Base-by-base conservation (phyloP, 192 early-diverging fungal genomes). In the Paraglomus brasilianum region DNA sequence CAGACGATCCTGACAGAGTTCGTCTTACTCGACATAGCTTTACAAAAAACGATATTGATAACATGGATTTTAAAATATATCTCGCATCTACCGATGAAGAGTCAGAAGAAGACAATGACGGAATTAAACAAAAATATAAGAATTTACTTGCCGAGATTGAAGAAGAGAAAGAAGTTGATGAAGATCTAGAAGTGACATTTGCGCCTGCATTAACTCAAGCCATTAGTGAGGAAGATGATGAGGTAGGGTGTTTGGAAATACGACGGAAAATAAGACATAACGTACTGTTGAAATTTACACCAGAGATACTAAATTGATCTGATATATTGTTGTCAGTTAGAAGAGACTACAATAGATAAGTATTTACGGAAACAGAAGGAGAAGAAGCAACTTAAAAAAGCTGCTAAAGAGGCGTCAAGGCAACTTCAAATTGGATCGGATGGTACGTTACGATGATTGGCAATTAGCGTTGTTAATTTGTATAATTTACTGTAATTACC, bases 181-280 rank as follows among this genome's bases (percentile, higher is more conserved):
- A 86, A 30, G 93, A 95, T 24, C 87, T 96, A 92, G 93, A 98
- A 76, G 96, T 98, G 62, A 95, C 95, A 11, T 98, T 98, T 71
- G 84, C 90, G 14, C 94, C 96, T 30, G 96, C 94, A 36, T 75
- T 98, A 47, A 92, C 87, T 69, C 91, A 93, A 73, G 80, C 77
- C 24, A 84, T 83, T 0, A 83, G 84, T 40, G 81, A 83, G 68
- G 87, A 82, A 66, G 79, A 84, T 50, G 82, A 66, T 50, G 46
- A 63, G 39, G 60, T 39, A 9, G 22, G 7, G 51, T 66, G n/a
- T 73, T 47, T 72, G 76, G 44, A 63, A 76, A 44, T 74, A 81
- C 42, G 58, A 60, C 15, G 44, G 63, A 59, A 13, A 46, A 49
- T 30, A 5, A n/a, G 2, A 55, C 19, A 21, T 1, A 38, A 15